Base-by-base conservation (phyloP, 208 protist genomes). In the Wallacemonas sp. region DNA sequence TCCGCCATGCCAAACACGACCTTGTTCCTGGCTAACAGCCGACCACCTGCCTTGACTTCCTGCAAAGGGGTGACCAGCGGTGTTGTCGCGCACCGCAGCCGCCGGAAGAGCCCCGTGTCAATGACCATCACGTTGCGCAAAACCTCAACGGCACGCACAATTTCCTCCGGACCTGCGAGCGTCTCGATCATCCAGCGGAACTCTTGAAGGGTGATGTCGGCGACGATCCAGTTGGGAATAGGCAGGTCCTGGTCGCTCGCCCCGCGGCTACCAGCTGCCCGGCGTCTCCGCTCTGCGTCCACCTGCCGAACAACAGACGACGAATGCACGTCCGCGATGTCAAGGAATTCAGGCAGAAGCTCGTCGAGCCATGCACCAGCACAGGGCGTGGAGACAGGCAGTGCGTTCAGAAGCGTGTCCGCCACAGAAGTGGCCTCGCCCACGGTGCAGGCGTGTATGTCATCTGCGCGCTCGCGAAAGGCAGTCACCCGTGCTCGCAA, bases 121-220 rank as follows among this genome's bases (percentile, higher is more conserved):
- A 89, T 74, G 32, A 86, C 76, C 21, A 58, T 52, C 24, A 84
- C 62, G 21, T 80, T 73, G 3, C 42, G 61, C 52, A 92, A 71
- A 54, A 92, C 61, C 12, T 61, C 55, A 0, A 64, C 46, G 0
- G 86, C 86, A 13, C 86, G 79, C n/a, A 65, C 63, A 5, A 83
- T 41, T 63, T 92, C 86, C n/a, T 62, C 61, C 0, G 76, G 79
- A 3, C 86, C 86, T 1, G 86, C 86, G 5, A 92, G 79, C 1
- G 86, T 92, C 60, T 87, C 80, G 21, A 89, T 52, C 58, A 92
- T 89, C 86, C 86, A 89, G 34, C 69, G 59, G 45, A 92, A 92
- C 71, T 89, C 86, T 15, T 80, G 71, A 19, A 83, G 76, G 8
- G 79, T 86, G 54, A 85, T 52, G 64, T 89, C 86, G 1, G 82